Conservation (phyloP, 2,329 filamentous ascomycete species). For the Huntiella savannae region DNA sequence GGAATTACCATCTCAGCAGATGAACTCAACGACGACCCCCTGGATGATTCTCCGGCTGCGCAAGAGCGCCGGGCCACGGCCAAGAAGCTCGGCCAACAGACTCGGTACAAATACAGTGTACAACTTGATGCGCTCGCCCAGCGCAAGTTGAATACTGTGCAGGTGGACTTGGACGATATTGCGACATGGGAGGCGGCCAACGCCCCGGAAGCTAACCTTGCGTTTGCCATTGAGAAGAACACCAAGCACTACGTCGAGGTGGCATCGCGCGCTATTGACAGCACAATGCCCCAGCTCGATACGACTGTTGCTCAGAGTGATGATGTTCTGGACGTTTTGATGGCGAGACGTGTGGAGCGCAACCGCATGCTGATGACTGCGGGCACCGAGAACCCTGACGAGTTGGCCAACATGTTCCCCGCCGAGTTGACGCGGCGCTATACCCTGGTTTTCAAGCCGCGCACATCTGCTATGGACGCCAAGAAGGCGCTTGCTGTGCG, state of each 20-base stretch:
- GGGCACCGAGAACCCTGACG: conserved; percentile 46
- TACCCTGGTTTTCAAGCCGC: conserved; percentile 87
- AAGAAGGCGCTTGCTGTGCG: conserved; percentile 65
- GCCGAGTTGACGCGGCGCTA: conserved; percentile 84
- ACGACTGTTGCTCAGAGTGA: conserved; percentile 78
- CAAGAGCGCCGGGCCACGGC: conserved; percentile 26
- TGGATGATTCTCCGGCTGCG: conserved; percentile 58
- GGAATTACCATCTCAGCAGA: conserved; percentile 76
- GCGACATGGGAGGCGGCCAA: conserved; percentile 57
- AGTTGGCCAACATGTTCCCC: conserved; percentile 65
- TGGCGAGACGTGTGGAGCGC: conserved; percentile 72
- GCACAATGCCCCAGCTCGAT: conserved; percentile 60
- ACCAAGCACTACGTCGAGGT: conserved; percentile 92
- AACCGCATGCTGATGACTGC: conserved; percentile 58
- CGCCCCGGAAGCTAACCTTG: conserved; percentile 50
- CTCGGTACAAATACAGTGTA: conserved; percentile 73
- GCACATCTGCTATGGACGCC: conserved; percentile 48
- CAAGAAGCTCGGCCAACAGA: conserved; percentile 30
- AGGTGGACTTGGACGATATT: conserved; percentile 80
- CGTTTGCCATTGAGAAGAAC: conserved; percentile 74
- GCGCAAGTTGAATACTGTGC: conserved; percentile 54
- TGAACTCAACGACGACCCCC: conserved; percentile 73
- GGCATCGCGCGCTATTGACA: conserved; percentile 72
- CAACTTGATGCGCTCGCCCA: conserved; percentile 77
- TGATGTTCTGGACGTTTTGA: conserved; percentile 89